Conservation (phyloP, 1,284 basidiomycete genomes). For the Tilletia indica region DNA sequence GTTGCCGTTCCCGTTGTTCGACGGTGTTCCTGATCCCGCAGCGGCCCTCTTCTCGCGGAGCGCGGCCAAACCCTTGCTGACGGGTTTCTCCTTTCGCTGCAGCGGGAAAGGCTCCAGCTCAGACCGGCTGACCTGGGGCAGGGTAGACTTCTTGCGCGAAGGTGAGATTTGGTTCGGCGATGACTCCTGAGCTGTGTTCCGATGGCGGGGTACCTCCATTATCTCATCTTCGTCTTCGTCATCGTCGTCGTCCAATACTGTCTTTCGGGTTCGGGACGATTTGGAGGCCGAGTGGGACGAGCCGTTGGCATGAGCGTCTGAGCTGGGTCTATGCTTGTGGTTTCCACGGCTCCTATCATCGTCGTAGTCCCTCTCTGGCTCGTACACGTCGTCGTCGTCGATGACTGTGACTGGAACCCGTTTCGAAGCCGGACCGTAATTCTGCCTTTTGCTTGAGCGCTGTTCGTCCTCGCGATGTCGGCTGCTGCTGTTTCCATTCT, state of each 20-base stretch:
- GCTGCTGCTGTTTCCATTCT: no score
- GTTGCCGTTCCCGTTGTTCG: background rate
- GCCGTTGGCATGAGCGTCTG: background rate
- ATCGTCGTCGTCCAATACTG: background rate
- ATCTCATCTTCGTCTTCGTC: constrained; percentile 14
- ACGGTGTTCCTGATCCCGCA: background rate
- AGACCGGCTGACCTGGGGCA: constrained; percentile 5
- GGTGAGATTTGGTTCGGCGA: background rate
- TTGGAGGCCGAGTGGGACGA: background rate
- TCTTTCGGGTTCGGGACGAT: background rate
- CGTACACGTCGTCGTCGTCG: constrained; percentile 14
- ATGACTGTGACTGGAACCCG: background rate
- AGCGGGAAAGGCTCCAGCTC: background rate
- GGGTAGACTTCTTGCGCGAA: background rate
- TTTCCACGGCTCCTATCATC: background rate
- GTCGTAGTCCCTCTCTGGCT: background rate
- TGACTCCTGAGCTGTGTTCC: background rate
- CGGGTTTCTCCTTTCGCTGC: background rate
- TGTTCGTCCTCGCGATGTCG: no score
- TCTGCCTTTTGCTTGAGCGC: no score
- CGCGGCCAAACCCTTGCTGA: constrained; percentile 1
- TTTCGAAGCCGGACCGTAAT: no score
- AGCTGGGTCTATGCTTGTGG: background rate
- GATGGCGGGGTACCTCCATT: background rate
- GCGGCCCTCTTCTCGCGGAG: background rate